Conservation (phyloP, 164 flowering plant genomes). For the Liriodendron chinense region DNA sequence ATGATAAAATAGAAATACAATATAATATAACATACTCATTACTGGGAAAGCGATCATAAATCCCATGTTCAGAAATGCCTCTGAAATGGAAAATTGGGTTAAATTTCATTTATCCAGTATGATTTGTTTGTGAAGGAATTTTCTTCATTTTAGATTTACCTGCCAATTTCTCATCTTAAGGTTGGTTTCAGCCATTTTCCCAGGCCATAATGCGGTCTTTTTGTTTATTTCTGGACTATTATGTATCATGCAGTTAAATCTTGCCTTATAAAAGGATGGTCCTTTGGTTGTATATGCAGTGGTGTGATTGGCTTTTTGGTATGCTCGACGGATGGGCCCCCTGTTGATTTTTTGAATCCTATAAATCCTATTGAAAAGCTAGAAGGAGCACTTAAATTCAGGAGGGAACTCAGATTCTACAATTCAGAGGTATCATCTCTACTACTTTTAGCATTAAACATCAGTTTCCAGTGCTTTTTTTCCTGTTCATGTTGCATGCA, state of each 20-base stretch:
- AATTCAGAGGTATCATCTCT: constrained; percentile 69
- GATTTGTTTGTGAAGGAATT: background rate
- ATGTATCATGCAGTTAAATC: background rate
- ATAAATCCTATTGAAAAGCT: constrained; percentile 92
- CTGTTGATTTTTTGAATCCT: constrained; percentile 78
- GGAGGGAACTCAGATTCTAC: constrained; percentile 79
- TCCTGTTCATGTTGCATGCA: too few species aligned
- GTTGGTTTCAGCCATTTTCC: background rate
- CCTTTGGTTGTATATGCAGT: constrained; percentile 33
- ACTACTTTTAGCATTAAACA: background rate
- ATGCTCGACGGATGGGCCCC: constrained; percentile 87
- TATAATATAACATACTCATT: too few species aligned
- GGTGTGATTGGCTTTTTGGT: constrained; percentile 91
- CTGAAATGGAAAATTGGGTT: background rate
- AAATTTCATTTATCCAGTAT: too few species aligned
- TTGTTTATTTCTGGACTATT: background rate
- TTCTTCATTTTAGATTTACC: background rate
- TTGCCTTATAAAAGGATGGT: background rate
- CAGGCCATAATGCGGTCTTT: background rate
- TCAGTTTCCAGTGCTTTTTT: background rate
- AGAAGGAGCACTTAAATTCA: constrained; percentile 55
- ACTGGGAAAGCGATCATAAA: too few species aligned
- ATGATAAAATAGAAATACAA: too few species aligned
- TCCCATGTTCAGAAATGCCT: too few species aligned
- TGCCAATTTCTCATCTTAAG: background rate